Conservation (phyloP, 768 basidiomycete genomes). For the Butyriboletus loyo region DNA sequence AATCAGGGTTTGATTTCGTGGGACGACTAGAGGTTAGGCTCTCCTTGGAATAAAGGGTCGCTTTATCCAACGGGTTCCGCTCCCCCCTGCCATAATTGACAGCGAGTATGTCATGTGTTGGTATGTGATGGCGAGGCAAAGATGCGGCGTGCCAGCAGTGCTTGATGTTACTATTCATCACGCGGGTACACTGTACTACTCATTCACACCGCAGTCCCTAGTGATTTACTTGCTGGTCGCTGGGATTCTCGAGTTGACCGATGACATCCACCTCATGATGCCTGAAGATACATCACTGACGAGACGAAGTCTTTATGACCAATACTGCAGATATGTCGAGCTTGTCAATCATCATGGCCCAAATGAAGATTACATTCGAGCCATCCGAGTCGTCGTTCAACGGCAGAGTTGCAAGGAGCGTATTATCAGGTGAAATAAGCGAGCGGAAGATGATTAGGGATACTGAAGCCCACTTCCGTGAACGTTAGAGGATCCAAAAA, state of each 20-base stretch:
- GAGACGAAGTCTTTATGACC: background rate
- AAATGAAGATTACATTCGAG: background rate
- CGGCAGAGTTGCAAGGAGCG: background rate
- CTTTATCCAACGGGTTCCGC: too few relatives aligned
- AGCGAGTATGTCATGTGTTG: too few relatives aligned
- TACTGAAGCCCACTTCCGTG: background rate
- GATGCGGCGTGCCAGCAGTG: too few relatives aligned
- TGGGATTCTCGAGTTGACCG: background rate
- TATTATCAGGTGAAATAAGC: background rate
- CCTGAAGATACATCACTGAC: background rate
- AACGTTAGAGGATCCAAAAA: conserved; percentile 4
- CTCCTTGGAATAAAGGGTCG: too few relatives aligned
- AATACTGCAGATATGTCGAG: background rate
- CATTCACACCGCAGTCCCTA: too few relatives aligned
- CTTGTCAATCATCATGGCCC: background rate
- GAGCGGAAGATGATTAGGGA: background rate
- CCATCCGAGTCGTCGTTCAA: background rate
- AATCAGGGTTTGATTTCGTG: conserved; percentile 87
- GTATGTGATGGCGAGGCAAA: too few relatives aligned
- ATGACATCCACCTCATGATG: too few relatives aligned
- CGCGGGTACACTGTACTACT: too few relatives aligned
- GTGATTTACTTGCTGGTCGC: too few relatives aligned
- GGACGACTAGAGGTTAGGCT: conserved; percentile 88
- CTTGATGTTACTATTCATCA: too few relatives aligned
- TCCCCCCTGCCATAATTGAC: too few relatives aligned